Evolutionary conservation across 805 yeast genomes (phyloP).

Genomic region (Yueomyces sp.): DNA sequence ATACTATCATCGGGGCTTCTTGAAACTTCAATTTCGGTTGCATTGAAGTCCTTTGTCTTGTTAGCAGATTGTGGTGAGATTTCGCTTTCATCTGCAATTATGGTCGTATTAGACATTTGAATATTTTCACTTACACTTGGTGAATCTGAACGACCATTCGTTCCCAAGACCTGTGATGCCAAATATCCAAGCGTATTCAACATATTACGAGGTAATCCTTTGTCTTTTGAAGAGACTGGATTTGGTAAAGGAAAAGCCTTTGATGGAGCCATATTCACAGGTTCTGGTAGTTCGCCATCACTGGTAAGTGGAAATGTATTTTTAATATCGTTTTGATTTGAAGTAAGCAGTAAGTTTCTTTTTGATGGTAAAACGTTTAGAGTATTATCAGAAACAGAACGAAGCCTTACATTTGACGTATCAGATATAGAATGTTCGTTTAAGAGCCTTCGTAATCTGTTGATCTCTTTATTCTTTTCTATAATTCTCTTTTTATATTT

Average conservation of each 20-base stretch:
- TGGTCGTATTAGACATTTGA: constrained; percentile 4
- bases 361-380: not conserved
- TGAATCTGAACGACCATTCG: not conserved
- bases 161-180: constrained; percentile 39
- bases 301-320: not conserved
- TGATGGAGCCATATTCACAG: not conserved
- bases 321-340: not conserved
- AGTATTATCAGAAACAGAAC: not conserved
- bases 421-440: constrained; percentile 10
- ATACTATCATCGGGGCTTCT: not conserved
- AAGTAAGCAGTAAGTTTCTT: not conserved
- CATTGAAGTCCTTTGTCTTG: not conserved
- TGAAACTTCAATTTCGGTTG: not conserved
- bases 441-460: constrained; percentile 25
- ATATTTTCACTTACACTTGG: not conserved
- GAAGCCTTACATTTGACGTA: not conserved
- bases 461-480: constrained; percentile 33
- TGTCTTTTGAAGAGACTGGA: not conserved
- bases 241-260: not conserved
- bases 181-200: constrained; percentile 39
- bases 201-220: constrained; percentile 14
- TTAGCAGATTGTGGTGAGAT: constrained; percentile 1
- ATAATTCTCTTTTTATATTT: constrained; percentile 32
- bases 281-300: not conserved
- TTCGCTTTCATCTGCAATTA: constrained; percentile 3